Evolutionary conservation across 1,139 yeast species (phyloP).

Genomic region (Saccharomyces hybrid): DNA sequence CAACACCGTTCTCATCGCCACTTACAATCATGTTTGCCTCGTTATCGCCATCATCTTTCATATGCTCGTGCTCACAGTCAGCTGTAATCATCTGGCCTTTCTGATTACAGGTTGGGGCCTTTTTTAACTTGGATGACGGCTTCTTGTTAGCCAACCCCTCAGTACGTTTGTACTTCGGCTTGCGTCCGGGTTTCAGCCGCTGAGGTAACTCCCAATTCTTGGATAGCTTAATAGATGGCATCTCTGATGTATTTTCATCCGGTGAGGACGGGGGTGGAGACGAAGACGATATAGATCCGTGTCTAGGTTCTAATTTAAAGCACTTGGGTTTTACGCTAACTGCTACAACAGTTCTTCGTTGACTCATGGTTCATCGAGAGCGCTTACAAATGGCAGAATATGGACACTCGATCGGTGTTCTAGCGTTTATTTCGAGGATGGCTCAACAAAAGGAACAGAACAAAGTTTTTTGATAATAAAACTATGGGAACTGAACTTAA

Average conservation of each 20-base stretch:
- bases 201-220: constrained; percentile 17
- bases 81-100: background rate
- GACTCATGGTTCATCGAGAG: background rate
- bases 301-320: constrained; percentile 12
- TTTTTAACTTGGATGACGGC: background rate
- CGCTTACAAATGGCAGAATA: background rate
- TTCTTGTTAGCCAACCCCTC: background rate
- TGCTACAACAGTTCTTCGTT: background rate
- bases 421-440: background rate
- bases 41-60: background rate
- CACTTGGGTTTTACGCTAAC: constrained; percentile 4
- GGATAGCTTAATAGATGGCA: constrained; percentile 17
- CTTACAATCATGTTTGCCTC: background rate
- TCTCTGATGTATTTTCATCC: background rate
- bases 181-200: constrained; percentile 15
- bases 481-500: background rate
- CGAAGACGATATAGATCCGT: background rate
- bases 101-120: background rate
- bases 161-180: constrained; percentile 3
- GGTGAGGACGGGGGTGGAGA: background rate
- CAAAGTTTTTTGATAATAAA: background rate
- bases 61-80: background rate
- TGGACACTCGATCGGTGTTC: background rate
- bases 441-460: background rate
- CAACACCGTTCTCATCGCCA: constrained; percentile 28